Conservation (phyloP, 129 eudicot species). For the Centaurea solstitialis region DNA sequence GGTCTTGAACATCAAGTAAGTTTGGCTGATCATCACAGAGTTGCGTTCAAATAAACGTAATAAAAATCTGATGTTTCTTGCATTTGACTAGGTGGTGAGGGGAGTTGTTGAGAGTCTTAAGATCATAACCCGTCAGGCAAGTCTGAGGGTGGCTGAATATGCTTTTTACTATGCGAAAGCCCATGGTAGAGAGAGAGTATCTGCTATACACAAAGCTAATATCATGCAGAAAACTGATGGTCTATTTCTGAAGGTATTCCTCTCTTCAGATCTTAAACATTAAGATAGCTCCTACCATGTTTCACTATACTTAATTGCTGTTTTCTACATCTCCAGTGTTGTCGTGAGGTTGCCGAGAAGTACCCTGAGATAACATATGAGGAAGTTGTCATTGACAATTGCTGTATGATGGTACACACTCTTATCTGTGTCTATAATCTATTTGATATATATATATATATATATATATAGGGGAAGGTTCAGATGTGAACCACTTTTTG, state of each 20-base stretch:
- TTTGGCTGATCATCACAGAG: conserved; percentile 1
- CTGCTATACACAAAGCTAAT: conserved; percentile 98
- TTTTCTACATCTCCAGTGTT: conserved; percentile 59
- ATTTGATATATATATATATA: no score
- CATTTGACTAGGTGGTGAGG: conserved; percentile 70
- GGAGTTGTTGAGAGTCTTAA: conserved; percentile 98
- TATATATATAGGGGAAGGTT: no score
- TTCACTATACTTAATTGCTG: conserved; percentile 14
- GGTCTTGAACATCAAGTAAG: conserved; percentile 98
- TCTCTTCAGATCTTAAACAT: not conserved
- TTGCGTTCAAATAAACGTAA: not conserved
- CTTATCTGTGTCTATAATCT: not conserved
- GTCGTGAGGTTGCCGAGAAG: conserved; percentile 97
- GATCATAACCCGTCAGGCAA: conserved; percentile 95
- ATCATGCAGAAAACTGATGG: conserved; percentile 99
- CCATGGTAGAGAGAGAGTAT: conserved; percentile 89
- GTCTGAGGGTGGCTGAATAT: conserved; percentile 98
- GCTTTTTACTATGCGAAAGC: conserved; percentile 91
- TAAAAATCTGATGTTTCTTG: not conserved
- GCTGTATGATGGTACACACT: conserved; percentile 87
- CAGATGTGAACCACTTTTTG: no score
- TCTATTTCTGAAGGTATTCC: conserved; percentile 80
- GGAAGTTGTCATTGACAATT: conserved; percentile 96
- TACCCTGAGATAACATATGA: conserved; percentile 94
- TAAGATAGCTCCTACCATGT: not conserved